Base-by-base conservation (phyloP, 106 monocot species). In the Dactylorhiza incarnata region DNA sequence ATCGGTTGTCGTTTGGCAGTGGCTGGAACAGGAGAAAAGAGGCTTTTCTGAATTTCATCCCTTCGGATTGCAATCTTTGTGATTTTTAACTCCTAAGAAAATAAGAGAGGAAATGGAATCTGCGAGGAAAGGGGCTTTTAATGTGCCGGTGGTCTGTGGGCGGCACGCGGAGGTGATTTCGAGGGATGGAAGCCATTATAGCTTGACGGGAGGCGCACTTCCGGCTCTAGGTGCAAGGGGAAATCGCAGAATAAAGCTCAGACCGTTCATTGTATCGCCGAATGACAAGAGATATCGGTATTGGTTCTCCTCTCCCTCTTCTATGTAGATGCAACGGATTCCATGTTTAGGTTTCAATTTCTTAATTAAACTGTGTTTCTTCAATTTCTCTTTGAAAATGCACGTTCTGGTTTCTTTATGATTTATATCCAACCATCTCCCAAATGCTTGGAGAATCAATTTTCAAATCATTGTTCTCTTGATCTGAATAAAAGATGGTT, bases 151-250 rank as follows among this genome's bases (percentile, higher is more conserved):
- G 16, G 59, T 73, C 25, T 88, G 82, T 48, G 74, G 85, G 12
- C 66, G 23, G 8, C 44, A 73, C 15, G 74, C 58, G 75, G 88
- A 85, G 48, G 37, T 0, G 59, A 15, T 89, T 4, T 91, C 91
- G 16, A 83, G 78, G 70, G 95, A 96, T 37, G 91, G 89, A 14
- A 97, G 96, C 82, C 93, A 89, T 26, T 93, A 87, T 78, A 97
- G 93, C 84, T 16, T 93, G 25, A 84, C 90, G 1, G 83, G 87
- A 78, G 89, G 84, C 43, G 81, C 93, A 37, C 89, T 97, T 20
- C 96, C 96, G 1, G 89, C 96, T 5, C 93, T 93, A 47, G 96
- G 96, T 1, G 90, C 89, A 5, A 58, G 87, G 75, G 91, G 93
- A 77, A 87, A 79, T 26, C 90, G 90, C 15, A 58, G 82, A 44